Evolutionary conservation across 1,139 yeast species (phyloP), one percentile per base, ranked within the genome.

Genomic region (Meyerozyma guilliermondii): DNA sequence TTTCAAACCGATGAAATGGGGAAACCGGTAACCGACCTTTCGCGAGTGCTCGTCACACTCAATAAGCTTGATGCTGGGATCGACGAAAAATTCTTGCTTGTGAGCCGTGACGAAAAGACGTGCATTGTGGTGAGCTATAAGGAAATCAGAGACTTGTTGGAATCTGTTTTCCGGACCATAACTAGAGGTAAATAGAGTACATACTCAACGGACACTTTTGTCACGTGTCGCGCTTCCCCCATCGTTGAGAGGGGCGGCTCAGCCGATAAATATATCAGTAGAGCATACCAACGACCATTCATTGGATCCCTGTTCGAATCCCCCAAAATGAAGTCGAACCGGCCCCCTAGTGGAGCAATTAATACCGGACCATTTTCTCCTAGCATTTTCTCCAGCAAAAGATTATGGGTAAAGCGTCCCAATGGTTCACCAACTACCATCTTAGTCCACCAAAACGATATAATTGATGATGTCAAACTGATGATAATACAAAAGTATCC

Each of bases 11-110:
- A 88, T 58, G 94, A 84, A 42, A 63, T 65, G 29, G 96, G 96
- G 14, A 76, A 77, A 53, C 89, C 96, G 2, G 78, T 83, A 3
- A 68, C 88, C 44, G 97, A 94, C 62, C 69, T 92, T 52, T 83
- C 91, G 2, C 88, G 89, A 59, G 94, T 91, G 4, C 68, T 94
- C 49, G 70, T 79, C 41, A 79, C 84, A 51, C 68, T 92, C 54
- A 92, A 92, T 65, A 92, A 92, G 62, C 69, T 92, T 46, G 99
- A 94, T 60, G 95, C 94, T 11, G 98, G 98, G 1, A 76, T 85
- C 38, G 92, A 87, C 41, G 98, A 92, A 60, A 81, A 79, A 54
- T 65, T 92, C 23, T 68, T 89, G 58, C 72, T 92, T 46, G 87
- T 88, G 6, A 83, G 94, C 26, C 76, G 84, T 14, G 96, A 91